Percentiles rank a stretch among this genome's conserved stretches.
Conservation (phyloP, 2,329 filamentous ascomycete genomes). For the Pyricularia pennisetigena region DNA sequence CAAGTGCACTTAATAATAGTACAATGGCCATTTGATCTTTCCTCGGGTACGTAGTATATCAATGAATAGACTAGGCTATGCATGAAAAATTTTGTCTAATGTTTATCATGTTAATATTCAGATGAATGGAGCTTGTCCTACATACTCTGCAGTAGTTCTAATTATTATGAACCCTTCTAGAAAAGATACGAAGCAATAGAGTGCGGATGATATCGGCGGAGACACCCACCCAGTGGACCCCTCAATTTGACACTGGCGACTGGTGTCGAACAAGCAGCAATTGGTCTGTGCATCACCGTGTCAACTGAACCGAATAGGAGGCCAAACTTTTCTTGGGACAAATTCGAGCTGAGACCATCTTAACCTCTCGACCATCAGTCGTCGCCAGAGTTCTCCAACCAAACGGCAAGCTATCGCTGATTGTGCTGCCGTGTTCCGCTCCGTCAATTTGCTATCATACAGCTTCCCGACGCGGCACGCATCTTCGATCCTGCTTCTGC, state of each 20-base stretch:
- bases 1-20: neutral
- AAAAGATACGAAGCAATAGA: neutral
- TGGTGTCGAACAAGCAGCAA: neutral
- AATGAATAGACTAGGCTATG: neutral
- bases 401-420: neutral
- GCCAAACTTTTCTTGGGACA: neutral
- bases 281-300: constrained; percentile 16
- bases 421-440: neutral
- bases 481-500: neutral
- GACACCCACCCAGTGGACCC: neutral
- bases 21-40: too few species aligned
- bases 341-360: neutral
- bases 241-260: neutral
- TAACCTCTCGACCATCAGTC: neutral
- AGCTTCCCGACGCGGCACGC: neutral
- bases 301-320: constrained; percentile 8
- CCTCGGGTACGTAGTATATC: too few species aligned
- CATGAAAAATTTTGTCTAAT: neutral
- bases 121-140: neutral
- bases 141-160: too few species aligned
- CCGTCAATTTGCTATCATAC: neutral
- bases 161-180: neutral
- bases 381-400: neutral
- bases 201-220: neutral
- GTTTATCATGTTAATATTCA: neutral